Conservation (phyloP, 257 asterid genomes). For the Solanum lycopersicoides region DNA sequence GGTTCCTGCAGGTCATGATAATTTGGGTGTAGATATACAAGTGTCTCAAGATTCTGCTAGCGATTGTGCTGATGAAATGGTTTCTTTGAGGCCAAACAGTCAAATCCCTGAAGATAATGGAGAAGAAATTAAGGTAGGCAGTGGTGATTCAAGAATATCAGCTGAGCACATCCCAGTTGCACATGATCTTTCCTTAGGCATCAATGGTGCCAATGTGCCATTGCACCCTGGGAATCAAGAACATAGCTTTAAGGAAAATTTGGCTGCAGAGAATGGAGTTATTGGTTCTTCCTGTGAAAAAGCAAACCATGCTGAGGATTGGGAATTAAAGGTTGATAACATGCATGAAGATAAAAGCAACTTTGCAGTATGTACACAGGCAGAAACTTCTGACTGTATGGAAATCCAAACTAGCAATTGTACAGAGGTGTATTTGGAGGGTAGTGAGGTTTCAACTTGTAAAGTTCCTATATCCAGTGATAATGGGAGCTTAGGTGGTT, state of each 20-base stretch:
- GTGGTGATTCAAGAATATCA: not conserved
- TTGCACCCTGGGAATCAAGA: not conserved
- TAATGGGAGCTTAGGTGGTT: conserved; percentile 6
- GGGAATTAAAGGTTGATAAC: not conserved
- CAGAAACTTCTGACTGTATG: not conserved
- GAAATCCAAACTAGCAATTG: conserved; percentile 9
- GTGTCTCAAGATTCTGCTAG: not conserved
- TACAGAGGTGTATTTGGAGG: conserved; percentile 10
- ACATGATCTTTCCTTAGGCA: not conserved
- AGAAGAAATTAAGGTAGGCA: conserved; percentile 7
- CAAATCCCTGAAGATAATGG: conserved; percentile 1
- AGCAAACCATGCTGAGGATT: not conserved
- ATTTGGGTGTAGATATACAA: conserved; percentile 2
- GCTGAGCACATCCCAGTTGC: not conserved
- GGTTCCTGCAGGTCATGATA: conserved; percentile 7
- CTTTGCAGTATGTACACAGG: not conserved
- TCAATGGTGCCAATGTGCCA: not conserved
- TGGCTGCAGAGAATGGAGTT: not conserved
- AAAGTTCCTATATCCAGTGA: conserved; percentile 14
- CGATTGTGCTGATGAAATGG: not conserved
- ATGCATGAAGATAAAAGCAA: not conserved
- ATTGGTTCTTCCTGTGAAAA: not conserved
- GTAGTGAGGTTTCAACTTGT: conserved; percentile 6
- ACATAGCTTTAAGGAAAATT: not conserved
- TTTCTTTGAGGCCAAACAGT: not conserved